Evolutionary conservation across 805 yeast species (phyloP).

Genomic region (Groenewaldozyma tartarivorans): DNA sequence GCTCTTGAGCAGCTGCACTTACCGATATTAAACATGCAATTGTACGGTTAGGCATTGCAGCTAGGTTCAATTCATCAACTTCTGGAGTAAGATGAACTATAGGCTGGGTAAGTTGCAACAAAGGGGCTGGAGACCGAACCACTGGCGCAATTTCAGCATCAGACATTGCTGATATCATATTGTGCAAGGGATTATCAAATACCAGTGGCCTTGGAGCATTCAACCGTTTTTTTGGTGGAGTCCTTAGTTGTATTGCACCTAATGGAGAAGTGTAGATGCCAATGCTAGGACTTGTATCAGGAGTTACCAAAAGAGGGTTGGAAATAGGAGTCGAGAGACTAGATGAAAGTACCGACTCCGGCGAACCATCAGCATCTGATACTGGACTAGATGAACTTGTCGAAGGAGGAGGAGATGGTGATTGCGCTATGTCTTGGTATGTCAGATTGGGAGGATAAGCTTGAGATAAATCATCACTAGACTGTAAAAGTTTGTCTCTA

Average conservation of each 20-base stretch:
- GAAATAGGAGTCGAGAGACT: not conserved
- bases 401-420: not conserved
- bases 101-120: not conserved
- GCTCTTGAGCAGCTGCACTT: constrained; percentile 26
- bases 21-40: constrained; percentile 1
- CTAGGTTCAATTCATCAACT: not conserved
- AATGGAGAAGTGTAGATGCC: not conserved
- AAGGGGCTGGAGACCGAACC: not conserved
- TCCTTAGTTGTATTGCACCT: not conserved
- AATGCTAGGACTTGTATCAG: not conserved
- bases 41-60: not conserved
- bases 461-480: not conserved
- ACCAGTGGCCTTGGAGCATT: not conserved
- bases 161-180: not conserved
- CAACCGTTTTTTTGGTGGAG: not conserved
- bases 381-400: not conserved
- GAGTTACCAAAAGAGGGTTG: not conserved
- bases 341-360: too few species aligned
- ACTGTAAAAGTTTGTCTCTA: not conserved
- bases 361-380: too few species aligned
- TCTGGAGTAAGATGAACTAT: not conserved
- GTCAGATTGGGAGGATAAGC: too few species aligned
- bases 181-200: not conserved
- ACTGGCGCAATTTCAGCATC: not conserved
- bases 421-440: not conserved